These are phyloP conservation scores for Perkinsus olseni DNA, from an alignment of 169 alveolate species.

Conservation along the genomic window DNA sequence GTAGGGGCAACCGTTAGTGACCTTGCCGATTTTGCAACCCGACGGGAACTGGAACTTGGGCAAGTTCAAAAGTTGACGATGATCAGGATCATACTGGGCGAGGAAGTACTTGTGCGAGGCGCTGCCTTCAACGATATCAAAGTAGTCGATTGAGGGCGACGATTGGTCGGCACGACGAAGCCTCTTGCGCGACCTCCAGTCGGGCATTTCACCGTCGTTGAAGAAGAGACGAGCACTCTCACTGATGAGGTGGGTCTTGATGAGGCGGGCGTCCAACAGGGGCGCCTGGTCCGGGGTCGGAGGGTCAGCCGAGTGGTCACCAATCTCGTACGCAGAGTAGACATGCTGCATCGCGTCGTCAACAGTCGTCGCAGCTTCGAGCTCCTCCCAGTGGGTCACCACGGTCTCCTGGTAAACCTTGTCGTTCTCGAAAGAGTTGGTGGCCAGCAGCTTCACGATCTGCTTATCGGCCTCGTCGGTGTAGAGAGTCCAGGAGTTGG, in stretches of 20 bases:
- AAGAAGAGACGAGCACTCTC: not conserved
- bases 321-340: not conserved
- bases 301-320: not conserved
- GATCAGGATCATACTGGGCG: not conserved
- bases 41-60: not conserved
- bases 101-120: not conserved
- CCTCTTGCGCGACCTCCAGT: not conserved
- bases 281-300: not conserved
- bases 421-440: not conserved
- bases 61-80: not conserved
- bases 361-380: not conserved
- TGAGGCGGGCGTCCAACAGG: not conserved
- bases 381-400: not conserved
- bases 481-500: not conserved
- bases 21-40: not conserved
- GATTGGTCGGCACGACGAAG: not conserved
- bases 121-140: not conserved
- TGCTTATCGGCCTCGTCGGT: not conserved
- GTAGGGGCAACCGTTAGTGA: not conserved
- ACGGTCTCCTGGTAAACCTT: not conserved
- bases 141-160: not conserved
- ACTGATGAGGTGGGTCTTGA: not conserved
- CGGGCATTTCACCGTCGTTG: not conserved
- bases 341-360: not conserved
- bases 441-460: not conserved